These are phyloP conservation scores for Aspergillus quadricinctus DNA, from an alignment of 2,329 filamentous ascomycete genomes.

Conservation along the genomic window DNA sequence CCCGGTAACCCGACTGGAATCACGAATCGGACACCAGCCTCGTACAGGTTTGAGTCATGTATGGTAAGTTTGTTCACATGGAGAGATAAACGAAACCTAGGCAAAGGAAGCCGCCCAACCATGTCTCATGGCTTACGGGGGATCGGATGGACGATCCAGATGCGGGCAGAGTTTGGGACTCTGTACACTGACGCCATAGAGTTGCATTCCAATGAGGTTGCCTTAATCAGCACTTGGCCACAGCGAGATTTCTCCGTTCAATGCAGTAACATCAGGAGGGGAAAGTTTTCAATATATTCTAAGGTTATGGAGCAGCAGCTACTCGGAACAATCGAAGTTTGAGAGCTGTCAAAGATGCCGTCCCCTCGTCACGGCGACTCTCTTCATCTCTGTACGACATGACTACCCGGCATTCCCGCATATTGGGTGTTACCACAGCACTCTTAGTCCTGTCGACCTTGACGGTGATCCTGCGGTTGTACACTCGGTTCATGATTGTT, in stretches of 20 bases:
- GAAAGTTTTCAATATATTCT: neutral
- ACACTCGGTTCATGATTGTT: conserved; percentile 19
- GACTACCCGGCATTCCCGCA: conserved; percentile 22
- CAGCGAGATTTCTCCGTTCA: neutral
- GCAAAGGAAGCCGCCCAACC: no score
- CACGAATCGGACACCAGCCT: no score
- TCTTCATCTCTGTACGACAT: neutral
- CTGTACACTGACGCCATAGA: neutral
- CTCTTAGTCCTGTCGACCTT: conserved; percentile 18
- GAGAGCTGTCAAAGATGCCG: neutral
- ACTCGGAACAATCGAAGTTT: neutral
- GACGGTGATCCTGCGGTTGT: conserved; percentile 20
- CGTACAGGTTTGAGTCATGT: no score
- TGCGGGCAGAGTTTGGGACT: neutral
- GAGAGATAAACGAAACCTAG: neutral
- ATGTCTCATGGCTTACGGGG: neutral
- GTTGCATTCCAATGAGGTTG: neutral
- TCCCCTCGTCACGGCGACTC: neutral
- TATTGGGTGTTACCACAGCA: conserved; percentile 14
- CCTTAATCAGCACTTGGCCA: neutral
- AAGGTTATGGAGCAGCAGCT: neutral
- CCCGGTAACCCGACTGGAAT: no score
- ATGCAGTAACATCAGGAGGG: neutral
- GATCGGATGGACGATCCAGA: neutral
- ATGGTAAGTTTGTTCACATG: neutral